These are phyloP conservation scores for Hydnum rufescens DNA, from an alignment of 768 basidiomycete species.

Conservation along the genomic window DNA sequence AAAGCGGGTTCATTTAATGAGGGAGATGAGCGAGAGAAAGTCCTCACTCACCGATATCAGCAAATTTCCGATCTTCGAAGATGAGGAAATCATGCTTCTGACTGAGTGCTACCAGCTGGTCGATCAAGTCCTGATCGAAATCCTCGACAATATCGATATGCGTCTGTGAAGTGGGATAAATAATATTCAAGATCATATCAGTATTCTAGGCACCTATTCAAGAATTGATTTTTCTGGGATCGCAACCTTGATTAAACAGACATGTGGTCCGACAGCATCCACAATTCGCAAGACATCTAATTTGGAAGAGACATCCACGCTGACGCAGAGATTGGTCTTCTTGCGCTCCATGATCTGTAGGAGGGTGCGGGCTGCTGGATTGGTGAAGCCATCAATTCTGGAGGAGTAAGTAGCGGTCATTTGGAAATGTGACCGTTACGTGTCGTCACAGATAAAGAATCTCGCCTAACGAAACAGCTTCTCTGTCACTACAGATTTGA, in stretches of 20 bases:
- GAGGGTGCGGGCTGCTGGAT: slow-evolving; percentile 60
- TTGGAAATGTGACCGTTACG: too few relatives aligned
- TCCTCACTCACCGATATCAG: slow-evolving; percentile 70
- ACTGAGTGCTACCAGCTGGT: slow-evolving; percentile 48
- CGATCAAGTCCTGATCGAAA: slow-evolving; percentile 54
- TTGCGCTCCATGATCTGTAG: slow-evolving; percentile 74
- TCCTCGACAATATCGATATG: slow-evolving; percentile 93
- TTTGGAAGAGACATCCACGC: slow-evolving; percentile 77
- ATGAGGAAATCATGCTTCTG: slow-evolving; percentile 79
- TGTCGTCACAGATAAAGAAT: too few relatives aligned
- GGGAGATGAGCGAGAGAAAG: slow-evolving; percentile 2
- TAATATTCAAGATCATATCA: not conserved
- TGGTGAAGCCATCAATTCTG: slow-evolving; percentile 36
- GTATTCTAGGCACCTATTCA: slow-evolving; percentile 6
- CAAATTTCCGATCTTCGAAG: slow-evolving; percentile 98
- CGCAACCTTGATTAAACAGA: slow-evolving; percentile 79
- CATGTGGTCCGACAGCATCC: slow-evolving; percentile 70
- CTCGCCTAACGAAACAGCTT: too few relatives aligned
- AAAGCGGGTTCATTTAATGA: not conserved
- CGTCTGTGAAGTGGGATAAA: slow-evolving; percentile 42
- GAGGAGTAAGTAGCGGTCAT: slow-evolving; percentile 32
- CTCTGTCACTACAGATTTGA: too few relatives aligned
- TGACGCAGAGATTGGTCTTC: slow-evolving; percentile 80
- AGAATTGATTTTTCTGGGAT: slow-evolving; percentile 18
- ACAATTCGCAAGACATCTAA: slow-evolving; percentile 69